Evolutionary conservation across 2,329 filamentous ascomycete genomes (phyloP).

Genomic region (Ophiosphaerella korrae): DNA sequence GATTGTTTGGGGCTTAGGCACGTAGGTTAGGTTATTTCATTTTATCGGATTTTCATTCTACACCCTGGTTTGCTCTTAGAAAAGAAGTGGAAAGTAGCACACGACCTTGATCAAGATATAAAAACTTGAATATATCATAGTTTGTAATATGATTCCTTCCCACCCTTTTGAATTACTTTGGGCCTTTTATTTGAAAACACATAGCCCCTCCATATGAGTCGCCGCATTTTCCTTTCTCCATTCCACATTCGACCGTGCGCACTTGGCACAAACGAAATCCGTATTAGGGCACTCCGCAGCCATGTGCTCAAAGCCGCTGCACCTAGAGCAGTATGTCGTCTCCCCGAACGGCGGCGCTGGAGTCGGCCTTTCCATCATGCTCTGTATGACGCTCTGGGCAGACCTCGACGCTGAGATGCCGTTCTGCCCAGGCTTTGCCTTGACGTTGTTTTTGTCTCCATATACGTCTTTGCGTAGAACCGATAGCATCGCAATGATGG

Average conservation of each 20-base stretch:
- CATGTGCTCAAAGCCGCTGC: slow-evolving; percentile 7
- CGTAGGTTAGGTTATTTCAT: too few species aligned
- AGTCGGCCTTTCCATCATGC: slow-evolving; percentile 18
- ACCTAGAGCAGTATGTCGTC: slow-evolving; percentile 13
- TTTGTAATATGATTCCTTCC: too few species aligned
- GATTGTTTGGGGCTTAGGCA: too few species aligned
- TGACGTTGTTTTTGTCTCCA: background rate
- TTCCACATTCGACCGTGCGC: background rate
- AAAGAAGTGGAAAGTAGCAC: too few species aligned
- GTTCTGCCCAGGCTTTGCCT: slow-evolving; percentile 11
- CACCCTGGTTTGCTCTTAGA: too few species aligned
- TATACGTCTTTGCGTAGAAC: slow-evolving; percentile 14
- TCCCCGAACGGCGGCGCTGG: slow-evolving; percentile 17
- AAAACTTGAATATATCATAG: too few species aligned
- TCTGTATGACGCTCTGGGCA: slow-evolving; percentile 11
- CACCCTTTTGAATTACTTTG: too few species aligned
- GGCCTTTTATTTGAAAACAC: background rate
- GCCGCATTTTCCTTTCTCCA: slow-evolving; percentile 18
- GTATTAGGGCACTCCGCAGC: slow-evolving; percentile 8
- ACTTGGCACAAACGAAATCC: slow-evolving; percentile 10
- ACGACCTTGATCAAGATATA: too few species aligned
- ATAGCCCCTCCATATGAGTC: slow-evolving; percentile 12
- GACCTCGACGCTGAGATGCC: slow-evolving; percentile 13
- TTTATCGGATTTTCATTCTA: too few species aligned
- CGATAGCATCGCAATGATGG: slow-evolving; percentile 16